Evolutionary conservation across 2,329 filamentous ascomycete species (phyloP).

Genomic region (Penicillium sp.): DNA sequence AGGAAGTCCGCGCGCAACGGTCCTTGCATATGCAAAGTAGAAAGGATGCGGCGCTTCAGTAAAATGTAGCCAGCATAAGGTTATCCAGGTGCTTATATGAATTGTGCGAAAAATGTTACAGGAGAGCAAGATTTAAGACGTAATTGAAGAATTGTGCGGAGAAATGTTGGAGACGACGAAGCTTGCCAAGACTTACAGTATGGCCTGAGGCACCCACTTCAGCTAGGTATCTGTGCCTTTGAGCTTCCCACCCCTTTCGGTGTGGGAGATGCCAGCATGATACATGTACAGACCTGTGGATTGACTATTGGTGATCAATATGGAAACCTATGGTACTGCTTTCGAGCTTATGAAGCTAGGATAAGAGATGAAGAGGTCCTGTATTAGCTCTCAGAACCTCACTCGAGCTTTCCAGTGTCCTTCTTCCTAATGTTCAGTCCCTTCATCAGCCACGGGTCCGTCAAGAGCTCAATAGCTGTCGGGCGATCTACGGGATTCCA

Average conservation of each 20-base stretch:
- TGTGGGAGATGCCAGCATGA: too few relatives aligned
- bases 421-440: background rate
- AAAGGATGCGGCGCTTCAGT: background rate
- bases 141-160: slow-evolving; percentile 12
- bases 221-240: too few relatives aligned
- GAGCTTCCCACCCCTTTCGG: too few relatives aligned
- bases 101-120: background rate
- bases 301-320: too few relatives aligned
- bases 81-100: background rate
- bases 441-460: background rate
- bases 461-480: background rate
- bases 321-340: too few relatives aligned
- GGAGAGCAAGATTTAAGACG: background rate
- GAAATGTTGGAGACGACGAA: slow-evolving; percentile 13
- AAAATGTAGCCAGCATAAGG: background rate
- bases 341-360: too few relatives aligned
- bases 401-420: too few relatives aligned
- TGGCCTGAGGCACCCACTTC: slow-evolving; percentile 18
- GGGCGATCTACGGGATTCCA: background rate
- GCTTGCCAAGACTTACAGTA: slow-evolving; percentile 10
- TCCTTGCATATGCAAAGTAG: slow-evolving; percentile 11
- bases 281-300: too few relatives aligned
- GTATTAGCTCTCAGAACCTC: too few relatives aligned
- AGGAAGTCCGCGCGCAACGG: slow-evolving; percentile 22
- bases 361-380: too few relatives aligned